Conservation (phyloP, 2,329 filamentous ascomycete species). For the Diaporthe australafricana region DNA sequence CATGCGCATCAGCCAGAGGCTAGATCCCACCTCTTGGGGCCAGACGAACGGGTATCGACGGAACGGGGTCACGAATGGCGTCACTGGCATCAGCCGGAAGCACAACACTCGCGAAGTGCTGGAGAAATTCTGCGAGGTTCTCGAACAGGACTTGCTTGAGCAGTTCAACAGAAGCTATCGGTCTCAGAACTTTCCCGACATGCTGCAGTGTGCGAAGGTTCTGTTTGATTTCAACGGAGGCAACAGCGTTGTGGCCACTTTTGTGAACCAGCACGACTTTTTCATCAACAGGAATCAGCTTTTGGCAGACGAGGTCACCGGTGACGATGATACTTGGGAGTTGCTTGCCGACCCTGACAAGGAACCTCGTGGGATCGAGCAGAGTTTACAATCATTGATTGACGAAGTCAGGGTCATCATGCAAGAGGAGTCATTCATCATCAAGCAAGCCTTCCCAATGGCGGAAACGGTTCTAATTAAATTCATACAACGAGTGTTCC, state of each 20-base stretch:
- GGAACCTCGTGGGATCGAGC: conserved; percentile 90
- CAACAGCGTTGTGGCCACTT: conserved; percentile 92
- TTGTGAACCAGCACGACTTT: conserved; percentile 99
- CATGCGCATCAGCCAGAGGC: conserved; percentile 90
- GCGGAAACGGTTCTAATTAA: conserved; percentile 93
- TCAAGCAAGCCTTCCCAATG: conserved; percentile 95
- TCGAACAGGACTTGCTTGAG: conserved; percentile 94
- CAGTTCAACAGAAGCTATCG: conserved; percentile 98
- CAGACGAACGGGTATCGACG: conserved; percentile 66
- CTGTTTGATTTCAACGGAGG: conserved; percentile 96
- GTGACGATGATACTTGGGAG: conserved; percentile 86
- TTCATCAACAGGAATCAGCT: conserved; percentile 97
- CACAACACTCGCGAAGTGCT: conserved; percentile 87
- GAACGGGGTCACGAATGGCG: conserved; percentile 63
- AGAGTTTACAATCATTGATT: conserved; percentile 88
- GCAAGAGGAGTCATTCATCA: conserved; percentile 96
- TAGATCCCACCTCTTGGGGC: conserved; percentile 82
- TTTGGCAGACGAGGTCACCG: conserved; percentile 84
- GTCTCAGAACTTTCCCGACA: conserved; percentile 94
- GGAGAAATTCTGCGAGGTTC: conserved; percentile 94
- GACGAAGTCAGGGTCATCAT: conserved; percentile 96
- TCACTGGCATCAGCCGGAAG: conserved; percentile 55
- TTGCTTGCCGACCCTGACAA: conserved; percentile 93
- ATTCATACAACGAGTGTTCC: conserved; percentile 95
- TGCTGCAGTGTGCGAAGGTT: conserved; percentile 96